Conservation (phyloP, 768 basidiomycete genomes). For the Auricularia auricula-judae region DNA sequence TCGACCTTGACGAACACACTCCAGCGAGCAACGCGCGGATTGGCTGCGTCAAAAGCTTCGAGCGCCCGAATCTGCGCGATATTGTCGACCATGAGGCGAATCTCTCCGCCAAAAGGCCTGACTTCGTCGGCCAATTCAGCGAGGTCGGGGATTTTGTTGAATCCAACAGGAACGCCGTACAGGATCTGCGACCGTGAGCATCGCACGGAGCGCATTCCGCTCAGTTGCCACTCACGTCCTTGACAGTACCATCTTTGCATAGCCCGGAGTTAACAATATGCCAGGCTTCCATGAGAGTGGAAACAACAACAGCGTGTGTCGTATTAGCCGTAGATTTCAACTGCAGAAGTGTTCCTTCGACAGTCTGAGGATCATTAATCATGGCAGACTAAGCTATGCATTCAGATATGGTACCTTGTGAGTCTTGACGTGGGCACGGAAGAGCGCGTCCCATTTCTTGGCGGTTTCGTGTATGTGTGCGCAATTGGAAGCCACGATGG, state of each 20-base stretch:
- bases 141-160: slow-evolving; percentile 65
- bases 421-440: slow-evolving; percentile 78
- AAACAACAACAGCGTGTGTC: slow-evolving; percentile 59
- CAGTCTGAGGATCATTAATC: slow-evolving; percentile 36
- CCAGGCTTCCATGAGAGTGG: slow-evolving; percentile 80
- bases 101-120: slow-evolving; percentile 38
- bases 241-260: slow-evolving; percentile 59
- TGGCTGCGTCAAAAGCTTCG: slow-evolving; percentile 43
- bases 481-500: slow-evolving; percentile 63
- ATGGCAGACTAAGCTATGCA: neutral
- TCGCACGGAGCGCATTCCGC: neutral
- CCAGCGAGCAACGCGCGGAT: slow-evolving; percentile 40
- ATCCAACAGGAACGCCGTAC: slow-evolving; percentile 63
- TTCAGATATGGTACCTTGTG: slow-evolving; percentile 45
- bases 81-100: slow-evolving; percentile 68
- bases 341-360: slow-evolving; percentile 64
- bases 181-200: slow-evolving; percentile 42
- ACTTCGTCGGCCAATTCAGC: slow-evolving; percentile 47
- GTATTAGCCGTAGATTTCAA: slow-evolving; percentile 41
- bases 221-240: slow-evolving; percentile 48
- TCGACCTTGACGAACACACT: slow-evolving; percentile 75
- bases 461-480: slow-evolving; percentile 58
- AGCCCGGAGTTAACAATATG: slow-evolving; percentile 55
- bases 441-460: slow-evolving; percentile 52
- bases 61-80: slow-evolving; percentile 57